Conservation (phyloP, 441 rosid genomes). For the Adansonia grandidieri region DNA sequence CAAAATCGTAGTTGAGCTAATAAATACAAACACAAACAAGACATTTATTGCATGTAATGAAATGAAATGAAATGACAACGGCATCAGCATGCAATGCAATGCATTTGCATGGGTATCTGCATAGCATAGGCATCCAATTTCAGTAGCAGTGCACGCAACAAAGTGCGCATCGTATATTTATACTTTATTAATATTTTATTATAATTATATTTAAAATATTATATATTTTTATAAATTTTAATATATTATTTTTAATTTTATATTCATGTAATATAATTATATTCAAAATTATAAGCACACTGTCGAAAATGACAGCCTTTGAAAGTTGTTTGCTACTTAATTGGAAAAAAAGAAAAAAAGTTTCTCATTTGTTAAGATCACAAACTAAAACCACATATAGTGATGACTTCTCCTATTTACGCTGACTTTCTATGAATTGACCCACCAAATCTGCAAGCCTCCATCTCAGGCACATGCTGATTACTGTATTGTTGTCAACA, state of each 20-base stretch:
- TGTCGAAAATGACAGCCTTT: conserved; percentile 31
- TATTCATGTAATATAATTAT: too few species aligned
- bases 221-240: too few species aligned
- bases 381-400: not conserved
- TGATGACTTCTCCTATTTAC: conserved; percentile 13
- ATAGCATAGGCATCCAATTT: conserved; percentile 33
- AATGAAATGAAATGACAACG: not conserved
- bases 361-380: too few species aligned
- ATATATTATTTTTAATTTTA: too few species aligned
- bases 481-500: conserved; percentile 18
- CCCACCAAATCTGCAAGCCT: conserved; percentile 17
- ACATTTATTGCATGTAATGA: not conserved
- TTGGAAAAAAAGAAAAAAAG: not conserved
- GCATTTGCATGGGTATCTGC: conserved; percentile 28
- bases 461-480: not conserved
- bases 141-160: conserved; percentile 38
- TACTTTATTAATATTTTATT: too few species aligned
- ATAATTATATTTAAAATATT: too few species aligned
- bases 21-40: too few species aligned
- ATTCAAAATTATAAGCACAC: not conserved
- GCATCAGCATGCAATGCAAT: conserved; percentile 34
- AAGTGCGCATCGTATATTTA: conserved; percentile 39
- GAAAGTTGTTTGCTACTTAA: conserved; percentile 3
- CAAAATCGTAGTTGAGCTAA: too few species aligned
- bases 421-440: conserved; percentile 18